phyloP scores from a whole-genome alignment of 2,329 filamentous ascomycete genomes.

The Cercospora nicotianae region DNA sequence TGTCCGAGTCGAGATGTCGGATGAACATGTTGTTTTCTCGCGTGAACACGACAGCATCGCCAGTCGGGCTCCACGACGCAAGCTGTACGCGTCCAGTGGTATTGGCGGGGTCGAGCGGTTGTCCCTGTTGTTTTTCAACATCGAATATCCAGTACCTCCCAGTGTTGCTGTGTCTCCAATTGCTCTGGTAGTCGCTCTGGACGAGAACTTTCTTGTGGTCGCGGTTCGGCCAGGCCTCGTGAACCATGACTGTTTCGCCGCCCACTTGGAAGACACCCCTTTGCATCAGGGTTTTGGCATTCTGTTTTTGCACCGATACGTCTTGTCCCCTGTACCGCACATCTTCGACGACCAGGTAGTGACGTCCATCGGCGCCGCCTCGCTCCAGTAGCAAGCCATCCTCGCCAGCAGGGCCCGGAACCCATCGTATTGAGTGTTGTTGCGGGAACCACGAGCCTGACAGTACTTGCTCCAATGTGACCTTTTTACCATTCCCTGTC shows the following conservation, averaged over 20 bases:
- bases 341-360: slow-evolving; percentile 84
- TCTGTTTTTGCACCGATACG: slow-evolving; percentile 45
- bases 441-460: slow-evolving; percentile 64
- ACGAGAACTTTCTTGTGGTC: slow-evolving; percentile 85
- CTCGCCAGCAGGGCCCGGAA: slow-evolving; percentile 69
- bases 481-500: slow-evolving; percentile 66
- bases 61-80: slow-evolving; percentile 84
- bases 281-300: slow-evolving; percentile 74
- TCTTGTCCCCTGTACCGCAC: slow-evolving; percentile 60
- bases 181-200: slow-evolving; percentile 68
- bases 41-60: slow-evolving; percentile 86
- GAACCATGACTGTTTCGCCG: slow-evolving; percentile 57
- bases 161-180: slow-evolving; percentile 88
- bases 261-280: slow-evolving; percentile 61
- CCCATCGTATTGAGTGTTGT: slow-evolving; percentile 71
- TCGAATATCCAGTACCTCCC: slow-evolving; percentile 91
- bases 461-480: slow-evolving; percentile 72
- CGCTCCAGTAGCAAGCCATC: slow-evolving; percentile 84
- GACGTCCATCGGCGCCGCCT: slow-evolving; percentile 59
- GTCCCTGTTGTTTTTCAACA: slow-evolving; percentile 72
- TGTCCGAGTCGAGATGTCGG: slow-evolving; percentile 62
- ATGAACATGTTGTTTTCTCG: slow-evolving; percentile 87
- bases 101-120: slow-evolving; percentile 73
- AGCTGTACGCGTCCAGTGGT: slow-evolving; percentile 71
- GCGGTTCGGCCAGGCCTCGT: slow-evolving; percentile 70